Percentiles rank a stretch among this genome's conserved stretches.
Evolutionary conservation across 208 protist species (phyloP).

Genomic region (Trypanosoma mega): DNA sequence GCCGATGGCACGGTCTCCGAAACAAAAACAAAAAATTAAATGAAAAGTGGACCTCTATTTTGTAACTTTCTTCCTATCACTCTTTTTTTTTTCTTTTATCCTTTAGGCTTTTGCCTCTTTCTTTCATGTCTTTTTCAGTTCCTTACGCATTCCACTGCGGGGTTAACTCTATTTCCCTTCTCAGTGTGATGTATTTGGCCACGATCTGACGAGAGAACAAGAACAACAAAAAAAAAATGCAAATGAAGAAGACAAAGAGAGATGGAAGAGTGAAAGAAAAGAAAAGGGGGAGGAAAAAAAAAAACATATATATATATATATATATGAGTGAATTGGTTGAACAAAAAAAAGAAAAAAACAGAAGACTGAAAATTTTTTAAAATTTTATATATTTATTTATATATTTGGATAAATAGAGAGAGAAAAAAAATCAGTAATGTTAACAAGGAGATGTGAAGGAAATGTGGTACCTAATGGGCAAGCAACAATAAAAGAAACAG

Average conservation of each 20-base stretch:
- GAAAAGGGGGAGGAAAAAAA: too few species aligned
- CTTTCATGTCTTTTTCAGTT: too few species aligned
- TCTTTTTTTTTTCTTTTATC: not conserved
- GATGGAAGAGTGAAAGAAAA: too few species aligned
- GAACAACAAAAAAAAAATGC: constrained; percentile 5
- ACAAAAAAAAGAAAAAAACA: not conserved
- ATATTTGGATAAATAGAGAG: not conserved
- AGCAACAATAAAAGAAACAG: not conserved
- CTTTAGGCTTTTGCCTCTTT: not conserved
- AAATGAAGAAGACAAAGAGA: too few species aligned
- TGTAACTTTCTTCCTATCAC: not conserved
- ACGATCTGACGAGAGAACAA: too few species aligned
- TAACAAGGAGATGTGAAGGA: not conserved
- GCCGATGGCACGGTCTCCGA: not conserved
- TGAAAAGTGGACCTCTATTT: constrained; percentile 1
- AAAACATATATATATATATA: too few species aligned
- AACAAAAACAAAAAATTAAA: constrained; percentile 15
- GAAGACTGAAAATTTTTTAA: not conserved
- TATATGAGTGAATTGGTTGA: too few species aligned
- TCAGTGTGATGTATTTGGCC: too few species aligned
- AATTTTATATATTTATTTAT: constrained; percentile 11
- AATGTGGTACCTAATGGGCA: not conserved
- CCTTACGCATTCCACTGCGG: too few species aligned
- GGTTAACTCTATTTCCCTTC: too few species aligned
- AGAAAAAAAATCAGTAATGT: not conserved